Conservation (phyloP, 2,329 filamentous ascomycete genomes). For the Pseudopithomyces chartarum region DNA sequence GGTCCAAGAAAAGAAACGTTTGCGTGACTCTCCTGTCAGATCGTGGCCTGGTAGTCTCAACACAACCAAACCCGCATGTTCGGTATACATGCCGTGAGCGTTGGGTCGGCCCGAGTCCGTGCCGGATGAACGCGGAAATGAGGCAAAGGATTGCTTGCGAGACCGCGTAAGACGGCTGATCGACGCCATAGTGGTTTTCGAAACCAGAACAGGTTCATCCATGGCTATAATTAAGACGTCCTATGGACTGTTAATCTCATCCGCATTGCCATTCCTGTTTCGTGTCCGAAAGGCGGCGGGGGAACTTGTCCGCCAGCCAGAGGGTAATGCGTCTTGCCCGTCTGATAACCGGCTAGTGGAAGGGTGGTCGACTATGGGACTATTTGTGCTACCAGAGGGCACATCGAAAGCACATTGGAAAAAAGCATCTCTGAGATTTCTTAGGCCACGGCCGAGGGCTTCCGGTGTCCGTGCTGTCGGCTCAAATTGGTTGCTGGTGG, state of each 20-base stretch:
- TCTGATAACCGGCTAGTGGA: constrained; percentile 12
- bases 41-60: not conserved
- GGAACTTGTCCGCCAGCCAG: constrained; percentile 6
- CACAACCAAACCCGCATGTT: constrained; percentile 9
- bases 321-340: constrained; percentile 15
- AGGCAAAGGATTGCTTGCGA: constrained; percentile 13
- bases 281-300: constrained; percentile 1
- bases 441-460: constrained; percentile 25
- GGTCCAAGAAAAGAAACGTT: constrained; percentile 4
- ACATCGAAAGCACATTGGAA: constrained; percentile 23
- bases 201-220: constrained; percentile 24
- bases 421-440: constrained; percentile 28
- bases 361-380: constrained; percentile 13
- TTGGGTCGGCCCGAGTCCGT: constrained; percentile 31
- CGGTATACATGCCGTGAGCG: constrained; percentile 28
- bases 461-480: constrained; percentile 37
- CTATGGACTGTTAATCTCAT: constrained; percentile 9
- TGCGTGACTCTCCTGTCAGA: constrained; percentile 8
- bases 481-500: constrained; percentile 34
- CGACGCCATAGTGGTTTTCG: constrained; percentile 29
- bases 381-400: constrained; percentile 34
- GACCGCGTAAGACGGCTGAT: constrained; percentile 33
- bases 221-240: constrained; percentile 18
- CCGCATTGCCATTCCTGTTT: constrained; percentile 9
- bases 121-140: constrained; percentile 22